Evolutionary conservation across 1,139 yeast genomes (phyloP).

Genomic region (Suhomyces choctaworum): DNA sequence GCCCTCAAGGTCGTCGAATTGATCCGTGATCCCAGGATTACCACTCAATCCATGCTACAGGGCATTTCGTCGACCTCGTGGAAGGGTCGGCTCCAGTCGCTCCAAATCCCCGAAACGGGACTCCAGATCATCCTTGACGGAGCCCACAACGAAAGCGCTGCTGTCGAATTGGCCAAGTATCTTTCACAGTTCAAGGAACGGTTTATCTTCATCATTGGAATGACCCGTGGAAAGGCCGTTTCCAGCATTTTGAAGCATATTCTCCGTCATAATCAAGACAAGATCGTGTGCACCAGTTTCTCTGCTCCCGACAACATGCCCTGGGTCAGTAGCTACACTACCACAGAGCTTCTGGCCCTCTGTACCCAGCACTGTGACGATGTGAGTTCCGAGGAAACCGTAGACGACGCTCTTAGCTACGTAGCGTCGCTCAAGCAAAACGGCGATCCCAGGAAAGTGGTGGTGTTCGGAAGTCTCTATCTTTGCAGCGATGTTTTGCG

Average conservation of each 20-base stretch:
- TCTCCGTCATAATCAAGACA: constrained; percentile 46
- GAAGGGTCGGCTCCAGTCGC: constrained; percentile 64
- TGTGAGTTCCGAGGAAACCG: constrained; percentile 11
- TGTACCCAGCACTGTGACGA: constrained; percentile 35
- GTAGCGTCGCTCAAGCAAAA: constrained; percentile 17
- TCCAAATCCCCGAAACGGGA: constrained; percentile 27
- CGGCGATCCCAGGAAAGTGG: constrained; percentile 40
- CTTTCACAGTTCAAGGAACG: constrained; percentile 32
- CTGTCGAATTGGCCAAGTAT: constrained; percentile 56
- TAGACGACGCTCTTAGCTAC: constrained; percentile 21
- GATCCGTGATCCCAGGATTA: constrained; percentile 24
- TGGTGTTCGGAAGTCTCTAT: constrained; percentile 79
- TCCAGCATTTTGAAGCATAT: constrained; percentile 53
- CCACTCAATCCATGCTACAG: constrained; percentile 29
- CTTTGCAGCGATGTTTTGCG: constrained; percentile 69
- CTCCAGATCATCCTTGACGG: constrained; percentile 70
- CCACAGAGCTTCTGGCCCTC: constrained; percentile 35
- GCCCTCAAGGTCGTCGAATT: constrained; percentile 61
- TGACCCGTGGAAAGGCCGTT: constrained; percentile 72
- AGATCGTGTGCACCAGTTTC: constrained; percentile 62
- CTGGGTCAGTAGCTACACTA: constrained; percentile 65
- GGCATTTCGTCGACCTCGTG: constrained; percentile 58
- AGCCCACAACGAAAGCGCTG: constrained; percentile 89
- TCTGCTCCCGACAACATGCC: constrained; percentile 86
- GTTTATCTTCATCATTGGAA: constrained; percentile 66